Conservation (phyloP, 106 monocot genomes). For the Dendrobium nobile region DNA sequence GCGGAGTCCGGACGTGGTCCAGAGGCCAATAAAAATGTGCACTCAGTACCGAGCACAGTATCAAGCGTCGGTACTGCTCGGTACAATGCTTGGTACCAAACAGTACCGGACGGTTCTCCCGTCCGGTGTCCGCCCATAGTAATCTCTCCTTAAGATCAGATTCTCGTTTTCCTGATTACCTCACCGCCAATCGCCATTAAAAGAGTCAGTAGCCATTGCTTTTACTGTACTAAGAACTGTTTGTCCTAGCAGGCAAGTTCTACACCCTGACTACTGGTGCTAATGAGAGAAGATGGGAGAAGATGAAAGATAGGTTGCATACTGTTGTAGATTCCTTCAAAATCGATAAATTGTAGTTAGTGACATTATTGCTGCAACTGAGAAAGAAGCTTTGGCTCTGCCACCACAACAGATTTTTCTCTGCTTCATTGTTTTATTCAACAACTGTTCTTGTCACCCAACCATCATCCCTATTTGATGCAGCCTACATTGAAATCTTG, state of each 20-base stretch:
- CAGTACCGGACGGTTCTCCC: no score
- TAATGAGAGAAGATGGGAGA: slow-evolving; percentile 94
- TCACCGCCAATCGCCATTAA: no score
- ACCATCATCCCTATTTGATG: background rate
- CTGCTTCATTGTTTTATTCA: background rate
- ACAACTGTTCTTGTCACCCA: background rate
- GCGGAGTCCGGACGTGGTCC: no score
- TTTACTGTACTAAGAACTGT: no score
- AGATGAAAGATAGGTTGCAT: slow-evolving; percentile 90
- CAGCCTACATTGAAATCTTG: background rate
- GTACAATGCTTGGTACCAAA: no score
- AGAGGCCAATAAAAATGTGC: no score
- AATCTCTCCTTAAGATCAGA: no score
- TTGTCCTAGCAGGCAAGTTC: slow-evolving; percentile 64
- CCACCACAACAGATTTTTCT: background rate
- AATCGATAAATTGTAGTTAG: slow-evolving; percentile 13
- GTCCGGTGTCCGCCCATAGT: no score
- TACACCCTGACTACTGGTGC: slow-evolving; percentile 94
- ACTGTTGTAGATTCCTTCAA: slow-evolving; percentile 82
- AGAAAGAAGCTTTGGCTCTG: background rate
- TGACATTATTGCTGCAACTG: background rate
- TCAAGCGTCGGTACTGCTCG: no score
- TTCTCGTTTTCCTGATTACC: no score
- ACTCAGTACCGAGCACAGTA: no score
- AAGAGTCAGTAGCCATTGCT: no score